Base-by-base conservation (phyloP, 2,329 filamentous ascomycete genomes). In the Aspergillus glaucus region DNA sequence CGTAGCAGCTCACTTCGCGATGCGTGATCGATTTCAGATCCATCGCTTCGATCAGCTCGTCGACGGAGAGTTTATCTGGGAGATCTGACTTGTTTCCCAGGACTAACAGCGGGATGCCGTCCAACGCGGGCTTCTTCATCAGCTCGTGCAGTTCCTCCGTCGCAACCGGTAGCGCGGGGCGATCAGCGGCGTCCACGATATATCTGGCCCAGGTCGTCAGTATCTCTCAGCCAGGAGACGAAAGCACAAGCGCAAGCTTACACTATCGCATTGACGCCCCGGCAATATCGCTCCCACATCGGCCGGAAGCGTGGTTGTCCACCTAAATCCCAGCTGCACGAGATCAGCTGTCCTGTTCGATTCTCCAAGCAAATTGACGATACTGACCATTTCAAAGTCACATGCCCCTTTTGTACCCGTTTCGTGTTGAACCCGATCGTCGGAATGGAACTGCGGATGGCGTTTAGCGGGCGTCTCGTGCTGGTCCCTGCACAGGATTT, bases 341-440 rank as follows among this genome's bases (percentile, higher is more conserved):
- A 30, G 19, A 45, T 32, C 15, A 32, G 30, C 19, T 24, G 8
- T 10, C 7, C 10, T 22, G 26, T 17, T 19, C 26, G 6, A 22
- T 6, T 22, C 43, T 8, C 7, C 17, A n/a, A 2, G 14, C 14
- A 34, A 37, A 45, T 47, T 22, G 21, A 24, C 15, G 43, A 42
- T 8, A 72, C 78, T 67, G 68, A 85, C 82, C 93, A 98, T 75
- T 97, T 97, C 64, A 98, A 79, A 61, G 93, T 95, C 69, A 98
- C 93, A 81, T 97, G 92, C 61, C 93, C 93, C 66, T 93, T 92
- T 74, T 96, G 91, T 62, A 98, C 90, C 59, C 87, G 86, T 79
- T 97, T 97, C 84, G 96, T 95, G 72, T 97, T 98, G 78, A 97
- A 97, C 57, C 93, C 93, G 62, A 98, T 92, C 14, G 93, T 98